Evolutionary conservation across 345 rosid genomes (phyloP).

Genomic region (Clarkia xantiana): DNA sequence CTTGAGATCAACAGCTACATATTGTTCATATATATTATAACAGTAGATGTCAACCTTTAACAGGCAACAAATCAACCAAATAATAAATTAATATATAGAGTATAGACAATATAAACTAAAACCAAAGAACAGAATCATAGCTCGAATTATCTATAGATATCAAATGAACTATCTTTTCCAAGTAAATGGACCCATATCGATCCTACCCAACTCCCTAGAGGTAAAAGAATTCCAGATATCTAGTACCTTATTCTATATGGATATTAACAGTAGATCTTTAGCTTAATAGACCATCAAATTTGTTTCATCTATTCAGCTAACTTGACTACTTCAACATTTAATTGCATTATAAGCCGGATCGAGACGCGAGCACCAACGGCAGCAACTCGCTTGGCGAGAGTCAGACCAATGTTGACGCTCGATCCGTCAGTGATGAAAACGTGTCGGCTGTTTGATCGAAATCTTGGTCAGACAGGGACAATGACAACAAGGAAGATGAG

Average conservation of each 20-base stretch:
- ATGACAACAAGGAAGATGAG: slow-evolving; percentile 30
- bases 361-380: slow-evolving; percentile 60
- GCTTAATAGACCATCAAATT: no score
- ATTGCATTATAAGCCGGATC: slow-evolving; percentile 11
- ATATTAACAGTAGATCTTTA: no score
- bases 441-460: slow-evolving; percentile 60
- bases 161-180: no score
- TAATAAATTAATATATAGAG: not conserved
- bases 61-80: not conserved
- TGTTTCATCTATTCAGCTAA: not conserved
- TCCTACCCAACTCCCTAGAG: no score
- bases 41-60: slow-evolving; percentile 71
- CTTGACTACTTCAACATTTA: not conserved
- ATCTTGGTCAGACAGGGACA: slow-evolving; percentile 44
- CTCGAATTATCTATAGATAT: no score
- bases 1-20: no score
- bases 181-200: no score
- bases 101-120: no score
- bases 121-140: no score
- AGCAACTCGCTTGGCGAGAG: slow-evolving; percentile 65
- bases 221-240: no score
- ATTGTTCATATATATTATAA: no score
- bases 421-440: slow-evolving; percentile 89
- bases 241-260: no score
- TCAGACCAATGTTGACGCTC: slow-evolving; percentile 75